A percentile compares a stretch with the other conserved stretches of the same genome.
Conservation (phyloP, 208 protist species). For the Chromosphaera perkinsii region DNA sequence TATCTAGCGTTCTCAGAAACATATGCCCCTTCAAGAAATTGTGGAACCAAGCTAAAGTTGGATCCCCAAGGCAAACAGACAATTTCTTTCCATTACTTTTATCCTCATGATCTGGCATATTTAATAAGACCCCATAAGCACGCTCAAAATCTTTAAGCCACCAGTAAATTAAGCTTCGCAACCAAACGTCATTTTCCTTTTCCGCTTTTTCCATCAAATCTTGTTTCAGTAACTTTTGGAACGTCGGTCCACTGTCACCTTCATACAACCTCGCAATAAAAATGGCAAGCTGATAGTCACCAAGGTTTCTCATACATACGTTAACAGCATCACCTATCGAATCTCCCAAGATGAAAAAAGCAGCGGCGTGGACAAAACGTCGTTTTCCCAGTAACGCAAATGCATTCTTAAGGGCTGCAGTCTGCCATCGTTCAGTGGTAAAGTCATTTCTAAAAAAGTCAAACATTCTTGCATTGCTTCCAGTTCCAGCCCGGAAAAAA, state of each 20-base stretch:
- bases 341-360: constrained; percentile 46
- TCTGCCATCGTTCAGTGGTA: constrained; percentile 27
- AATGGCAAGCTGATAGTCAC: constrained; percentile 40
- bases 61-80: too few relatives aligned
- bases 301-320: constrained; percentile 32
- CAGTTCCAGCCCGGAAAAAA: constrained; percentile 12
- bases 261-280: constrained; percentile 26
- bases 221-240: not conserved
- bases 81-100: too few relatives aligned
- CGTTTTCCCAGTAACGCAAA: constrained; percentile 46
- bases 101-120: too few relatives aligned
- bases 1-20: too few relatives aligned
- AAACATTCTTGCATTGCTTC: not conserved
- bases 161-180: too few relatives aligned
- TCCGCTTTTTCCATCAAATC: not conserved
- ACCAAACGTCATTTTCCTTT: not conserved
- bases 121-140: too few relatives aligned
- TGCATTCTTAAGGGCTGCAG: constrained; percentile 49
- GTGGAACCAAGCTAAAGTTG: too few relatives aligned
- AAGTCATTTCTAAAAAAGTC: constrained; percentile 46
- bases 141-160: too few relatives aligned
- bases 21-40: too few relatives aligned
- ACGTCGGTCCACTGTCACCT: constrained; percentile 6
- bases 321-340: constrained; percentile 5
- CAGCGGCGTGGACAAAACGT: constrained; percentile 35